A percentile compares a stretch with the other conserved stretches of the same genome.
Conservation (phyloP, 2,329 filamentous ascomycete species). For the Ophiostoma sp. region DNA sequence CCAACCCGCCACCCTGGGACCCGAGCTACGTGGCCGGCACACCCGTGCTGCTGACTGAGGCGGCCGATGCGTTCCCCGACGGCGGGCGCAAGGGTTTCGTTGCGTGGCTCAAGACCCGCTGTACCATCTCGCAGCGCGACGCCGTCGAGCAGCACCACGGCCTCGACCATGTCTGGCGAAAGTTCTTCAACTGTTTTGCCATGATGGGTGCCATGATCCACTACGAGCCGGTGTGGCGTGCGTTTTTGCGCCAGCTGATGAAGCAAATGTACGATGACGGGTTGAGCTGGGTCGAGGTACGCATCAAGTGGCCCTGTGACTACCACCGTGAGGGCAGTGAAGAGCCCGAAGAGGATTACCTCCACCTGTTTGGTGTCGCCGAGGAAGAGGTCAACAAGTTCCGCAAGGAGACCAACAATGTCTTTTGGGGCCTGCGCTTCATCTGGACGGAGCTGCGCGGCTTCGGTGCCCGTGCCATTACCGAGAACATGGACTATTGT, state of each 20-base stretch:
- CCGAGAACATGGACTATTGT: conserved; percentile 84
- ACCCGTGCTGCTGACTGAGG: conserved; percentile 59
- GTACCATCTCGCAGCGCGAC: conserved; percentile 70
- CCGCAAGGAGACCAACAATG: conserved; percentile 56
- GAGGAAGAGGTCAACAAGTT: conserved; percentile 78
- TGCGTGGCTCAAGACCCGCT: conserved; percentile 72
- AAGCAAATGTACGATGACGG: conserved; percentile 74
- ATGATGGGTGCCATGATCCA: conserved; percentile 74
- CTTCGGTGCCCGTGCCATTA: conserved; percentile 63
- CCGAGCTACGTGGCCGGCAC: conserved; percentile 60
- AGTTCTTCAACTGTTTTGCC: conserved; percentile 74
- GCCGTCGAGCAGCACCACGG: conserved; percentile 79
- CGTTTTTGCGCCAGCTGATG: conserved; percentile 72
- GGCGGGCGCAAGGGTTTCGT: conserved; percentile 72
- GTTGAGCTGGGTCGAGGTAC: conserved; percentile 79
- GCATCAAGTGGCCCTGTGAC: conserved; percentile 68
- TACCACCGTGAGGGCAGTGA: conserved; percentile 68
- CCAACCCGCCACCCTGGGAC: conserved; percentile 56
- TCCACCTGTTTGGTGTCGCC: conserved; percentile 69
- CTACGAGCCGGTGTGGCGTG: conserved; percentile 87
- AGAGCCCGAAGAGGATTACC: conserved; percentile 65
- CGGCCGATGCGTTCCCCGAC: conserved; percentile 72
- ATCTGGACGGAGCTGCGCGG: conserved; percentile 80
- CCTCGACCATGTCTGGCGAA: conserved; percentile 79
- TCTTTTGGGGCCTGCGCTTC: conserved; percentile 80